Percentiles rank a stretch among this genome's conserved stretches.
Conservation (phyloP, 1,139 yeast genomes). For the Ogataea hybrid region DNA sequence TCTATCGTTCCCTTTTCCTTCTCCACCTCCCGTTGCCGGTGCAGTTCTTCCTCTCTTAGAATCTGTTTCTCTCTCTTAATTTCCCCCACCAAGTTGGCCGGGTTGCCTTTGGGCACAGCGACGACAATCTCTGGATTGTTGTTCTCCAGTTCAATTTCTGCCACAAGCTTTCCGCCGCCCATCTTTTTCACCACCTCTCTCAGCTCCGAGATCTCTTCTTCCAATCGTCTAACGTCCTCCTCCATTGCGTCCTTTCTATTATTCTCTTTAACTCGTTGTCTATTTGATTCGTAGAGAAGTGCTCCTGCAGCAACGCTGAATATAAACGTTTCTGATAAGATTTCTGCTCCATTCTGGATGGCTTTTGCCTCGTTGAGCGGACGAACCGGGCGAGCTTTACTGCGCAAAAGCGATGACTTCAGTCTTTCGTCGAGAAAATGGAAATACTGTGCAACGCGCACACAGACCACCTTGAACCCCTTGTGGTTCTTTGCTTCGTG, state of each 20-base stretch:
- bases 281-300: slow-evolving; percentile 69
- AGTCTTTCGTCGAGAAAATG: slow-evolving; percentile 66
- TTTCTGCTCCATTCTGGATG: slow-evolving; percentile 78
- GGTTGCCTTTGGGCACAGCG: slow-evolving; percentile 9
- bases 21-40: neutral
- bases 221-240: slow-evolving; percentile 67
- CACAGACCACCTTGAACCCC: slow-evolving; percentile 58
- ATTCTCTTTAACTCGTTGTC: slow-evolving; percentile 65
- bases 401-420: slow-evolving; percentile 65
- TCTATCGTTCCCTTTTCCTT: neutral
- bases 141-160: slow-evolving; percentile 1
- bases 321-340: slow-evolving; percentile 73
- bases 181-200: slow-evolving; percentile 40
- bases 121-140: slow-evolving; percentile 8
- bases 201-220: slow-evolving; percentile 66
- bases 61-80: slow-evolving; percentile 5
- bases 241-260: slow-evolving; percentile 61
- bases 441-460: slow-evolving; percentile 68
- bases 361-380: slow-evolving; percentile 87
- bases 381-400: slow-evolving; percentile 50
- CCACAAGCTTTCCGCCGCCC: slow-evolving; percentile 1
- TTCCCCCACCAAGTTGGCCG: slow-evolving; percentile 9
- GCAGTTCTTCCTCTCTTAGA: neutral
- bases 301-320: slow-evolving; percentile 77
- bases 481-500: slow-evolving; percentile 78